Conservation (phyloP, 768 basidiomycete genomes). For the Podaxis rugospora region DNA sequence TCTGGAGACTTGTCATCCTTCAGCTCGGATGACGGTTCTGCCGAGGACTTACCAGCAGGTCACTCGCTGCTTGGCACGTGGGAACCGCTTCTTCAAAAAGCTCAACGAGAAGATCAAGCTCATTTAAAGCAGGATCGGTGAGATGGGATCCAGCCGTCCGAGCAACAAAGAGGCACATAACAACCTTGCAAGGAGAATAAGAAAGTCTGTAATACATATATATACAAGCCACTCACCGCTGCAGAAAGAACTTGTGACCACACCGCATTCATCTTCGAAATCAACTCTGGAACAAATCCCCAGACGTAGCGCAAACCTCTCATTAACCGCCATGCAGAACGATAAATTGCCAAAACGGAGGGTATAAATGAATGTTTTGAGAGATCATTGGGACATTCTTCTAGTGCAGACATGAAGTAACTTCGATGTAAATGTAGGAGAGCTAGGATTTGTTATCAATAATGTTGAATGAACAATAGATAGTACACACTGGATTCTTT, state of each 20-base stretch:
- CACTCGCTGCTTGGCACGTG: constrained; percentile 39
- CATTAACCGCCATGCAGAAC: constrained; percentile 65
- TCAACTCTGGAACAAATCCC: constrained; percentile 32
- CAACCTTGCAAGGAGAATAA: constrained; percentile 35
- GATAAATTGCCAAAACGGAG: constrained; percentile 69
- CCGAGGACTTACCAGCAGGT: constrained; percentile 34
- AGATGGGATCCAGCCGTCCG: constrained; percentile 45
- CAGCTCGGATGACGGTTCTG: neutral
- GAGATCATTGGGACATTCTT: constrained; percentile 52
- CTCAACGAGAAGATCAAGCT: constrained; percentile 38
- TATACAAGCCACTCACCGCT: constrained; percentile 38
- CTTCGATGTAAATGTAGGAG: constrained; percentile 62
- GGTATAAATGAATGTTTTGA: constrained; percentile 60
- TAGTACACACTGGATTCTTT: constrained; percentile 46
- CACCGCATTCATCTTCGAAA: constrained; percentile 43
- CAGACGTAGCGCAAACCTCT: constrained; percentile 43
- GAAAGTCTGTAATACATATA: neutral
- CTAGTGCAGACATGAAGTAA: constrained; percentile 64
- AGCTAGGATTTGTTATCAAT: constrained; percentile 27
- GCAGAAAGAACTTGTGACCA: constrained; percentile 69
- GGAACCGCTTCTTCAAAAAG: constrained; percentile 46
- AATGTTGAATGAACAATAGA: neutral
- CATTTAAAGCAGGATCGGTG: constrained; percentile 41
- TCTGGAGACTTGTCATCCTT: constrained; percentile 17
- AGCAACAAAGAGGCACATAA: constrained; percentile 53